Evolutionary conservation across 2,329 filamentous ascomycete species (phyloP), one percentile per base, ranked within the genome.

Genomic region (Aureobasidium sp.): DNA sequence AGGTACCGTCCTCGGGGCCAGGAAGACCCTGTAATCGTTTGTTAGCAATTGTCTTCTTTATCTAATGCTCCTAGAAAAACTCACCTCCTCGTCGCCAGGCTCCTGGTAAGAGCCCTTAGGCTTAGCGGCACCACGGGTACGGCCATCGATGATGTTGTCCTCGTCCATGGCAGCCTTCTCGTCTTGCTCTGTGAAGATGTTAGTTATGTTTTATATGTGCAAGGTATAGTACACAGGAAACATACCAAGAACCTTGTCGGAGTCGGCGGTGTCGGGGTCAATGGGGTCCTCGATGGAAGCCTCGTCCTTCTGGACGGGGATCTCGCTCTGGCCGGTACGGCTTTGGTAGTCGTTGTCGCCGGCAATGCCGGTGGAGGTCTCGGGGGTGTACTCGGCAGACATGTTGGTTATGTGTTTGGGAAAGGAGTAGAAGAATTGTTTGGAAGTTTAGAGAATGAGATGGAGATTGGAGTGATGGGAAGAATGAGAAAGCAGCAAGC

Each of bases 121-220:
- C 72, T 79, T 79, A 0, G 76, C 79, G 0, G 76, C 79, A 61
- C 79, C 79, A 20, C 80, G 74, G 8, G 79, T 81, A 34, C 78
- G 77, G 29, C 70, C 71, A 3, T 76, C 72, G 6, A 82, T 66
- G 43, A 82, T 80, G 65, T 82, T 82, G 60, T 63, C 68, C 64
- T 74, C 62, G 59, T 82, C 75, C 47, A 82, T 81, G 3, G 79
- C 79, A 2, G 80, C 78, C 2, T 70, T 70, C 26, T 82, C 80
- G 59, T 82, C 80, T 8, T 71, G 71, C 43, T 72, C 78, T 62
- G 27, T 17, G n/a, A 5, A n/a, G 2, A 17, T 36, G 53, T 57
- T 26, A 56, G 37, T 24, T 7, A 8, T 12, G 6, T 12, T 9
- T 17, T 32, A 34, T 6, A 4, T 29, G 12, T 4, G 17, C 6